phyloP scores from a whole-genome alignment of 129 eudicot species.

The Deinandra increscens region DNA sequence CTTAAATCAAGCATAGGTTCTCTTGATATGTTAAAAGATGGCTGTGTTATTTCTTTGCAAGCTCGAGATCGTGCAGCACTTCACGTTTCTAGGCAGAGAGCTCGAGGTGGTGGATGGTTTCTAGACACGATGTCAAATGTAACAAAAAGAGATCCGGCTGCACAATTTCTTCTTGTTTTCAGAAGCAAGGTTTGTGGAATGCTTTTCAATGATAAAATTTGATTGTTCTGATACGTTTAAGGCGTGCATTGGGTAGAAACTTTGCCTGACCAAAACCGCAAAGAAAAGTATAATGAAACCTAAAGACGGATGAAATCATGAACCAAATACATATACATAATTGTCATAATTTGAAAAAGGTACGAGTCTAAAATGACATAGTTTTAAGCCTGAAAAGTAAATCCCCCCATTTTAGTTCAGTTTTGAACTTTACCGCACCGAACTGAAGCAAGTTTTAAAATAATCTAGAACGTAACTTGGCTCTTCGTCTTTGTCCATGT shows the following conservation, averaged over 20 bases:
- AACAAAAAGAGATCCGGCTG: slow-evolving; percentile 93
- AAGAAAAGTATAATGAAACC: not conserved
- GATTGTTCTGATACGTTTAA: not conserved
- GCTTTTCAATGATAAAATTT: slow-evolving; percentile 7
- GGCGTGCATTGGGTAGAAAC: not conserved
- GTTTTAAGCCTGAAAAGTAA: not conserved
- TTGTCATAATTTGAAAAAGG: not conserved
- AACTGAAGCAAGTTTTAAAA: not conserved
- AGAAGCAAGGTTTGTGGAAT: slow-evolving; percentile 67
- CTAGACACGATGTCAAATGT: slow-evolving; percentile 71
- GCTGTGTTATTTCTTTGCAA: slow-evolving; percentile 75
- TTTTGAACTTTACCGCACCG: not conserved
- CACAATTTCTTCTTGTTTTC: slow-evolving; percentile 83
- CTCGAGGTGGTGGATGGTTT: slow-evolving; percentile 97
- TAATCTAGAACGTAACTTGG: not conserved
- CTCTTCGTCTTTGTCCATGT: not conserved
- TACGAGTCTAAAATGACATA: not conserved
- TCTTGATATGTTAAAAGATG: slow-evolving; percentile 71
- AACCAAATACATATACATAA: not conserved
- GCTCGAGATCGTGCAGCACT: slow-evolving; percentile 60
- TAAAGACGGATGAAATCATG: not conserved
- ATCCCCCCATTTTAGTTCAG: not conserved
- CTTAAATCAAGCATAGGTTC: slow-evolving; percentile 47
- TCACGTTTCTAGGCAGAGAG: slow-evolving; percentile 92
- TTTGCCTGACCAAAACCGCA: not conserved